Evolutionary conservation across 108 stramenopile genomes (phyloP).

Genomic region (Skeletonema menzelii): DNA sequence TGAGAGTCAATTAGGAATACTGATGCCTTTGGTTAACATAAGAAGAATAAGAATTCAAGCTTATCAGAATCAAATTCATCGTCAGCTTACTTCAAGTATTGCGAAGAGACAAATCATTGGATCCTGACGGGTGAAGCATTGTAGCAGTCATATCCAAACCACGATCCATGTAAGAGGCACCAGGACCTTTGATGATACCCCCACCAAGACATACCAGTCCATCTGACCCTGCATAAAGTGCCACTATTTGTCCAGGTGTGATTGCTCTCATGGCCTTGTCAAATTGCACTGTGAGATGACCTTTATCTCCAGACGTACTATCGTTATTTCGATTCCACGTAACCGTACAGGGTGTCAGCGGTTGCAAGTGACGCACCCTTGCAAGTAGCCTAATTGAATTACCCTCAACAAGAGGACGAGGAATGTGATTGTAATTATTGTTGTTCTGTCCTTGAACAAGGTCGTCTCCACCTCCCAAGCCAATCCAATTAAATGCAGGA

Average conservation of each 20-base stretch:
- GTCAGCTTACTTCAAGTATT: too few relatives aligned
- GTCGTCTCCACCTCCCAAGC: conserved; percentile 21
- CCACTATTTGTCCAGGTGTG: conserved; percentile 78
- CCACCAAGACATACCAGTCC: conserved; percentile 85
- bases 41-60: too few relatives aligned
- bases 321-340: conserved; percentile 1
- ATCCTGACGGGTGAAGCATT: conserved; percentile 39
- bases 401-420: conserved; percentile 34
- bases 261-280: conserved; percentile 70
- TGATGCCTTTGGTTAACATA: too few relatives aligned
- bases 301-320: neutral
- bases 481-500: conserved; percentile 69
- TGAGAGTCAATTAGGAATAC: too few relatives aligned
- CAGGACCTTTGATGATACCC: conserved; percentile 56
- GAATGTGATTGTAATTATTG: conserved; percentile 14
- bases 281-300: conserved; percentile 38
- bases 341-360: conserved; percentile 66
- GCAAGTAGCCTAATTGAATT: conserved; percentile 33
- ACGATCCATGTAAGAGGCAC: conserved; percentile 54
- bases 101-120: conserved; percentile 44
- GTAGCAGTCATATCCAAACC: conserved; percentile 32
- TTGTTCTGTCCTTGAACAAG: neutral
- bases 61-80: too few relatives aligned
- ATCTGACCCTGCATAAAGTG: conserved; percentile 60
- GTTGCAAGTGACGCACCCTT: conserved; percentile 79